phyloP scores from a whole-genome alignment of 1,284 basidiomycete species.

The Wallemia hederae region DNA sequence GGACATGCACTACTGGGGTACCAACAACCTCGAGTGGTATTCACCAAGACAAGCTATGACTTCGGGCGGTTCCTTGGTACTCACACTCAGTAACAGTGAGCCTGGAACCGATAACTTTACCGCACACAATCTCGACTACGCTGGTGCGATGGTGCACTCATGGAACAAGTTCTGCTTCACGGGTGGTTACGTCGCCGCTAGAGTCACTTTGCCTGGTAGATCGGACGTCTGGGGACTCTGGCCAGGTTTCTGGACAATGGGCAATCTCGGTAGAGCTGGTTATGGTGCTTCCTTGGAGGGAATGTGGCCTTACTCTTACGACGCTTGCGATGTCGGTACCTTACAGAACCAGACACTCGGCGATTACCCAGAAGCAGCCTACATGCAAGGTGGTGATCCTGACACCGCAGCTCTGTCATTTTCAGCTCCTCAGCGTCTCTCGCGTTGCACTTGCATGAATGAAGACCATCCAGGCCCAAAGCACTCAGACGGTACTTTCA shows the following conservation, averaged over 20 bases:
- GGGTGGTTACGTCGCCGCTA: conserved; percentile 31
- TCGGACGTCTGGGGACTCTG: conserved; percentile 34
- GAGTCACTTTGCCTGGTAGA: conserved; percentile 49
- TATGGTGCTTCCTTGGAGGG: conserved; percentile 39
- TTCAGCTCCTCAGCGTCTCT: conserved; percentile 18
- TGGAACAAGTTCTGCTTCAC: conserved; percentile 94
- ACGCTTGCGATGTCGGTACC: conserved; percentile 49
- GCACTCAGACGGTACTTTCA: conserved; percentile 9
- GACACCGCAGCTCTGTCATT: conserved; percentile 19
- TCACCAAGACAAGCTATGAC: conserved; percentile 35
- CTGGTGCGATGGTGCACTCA: conserved; percentile 35
- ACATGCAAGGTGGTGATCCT: conserved; percentile 5
- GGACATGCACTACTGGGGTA: conserved; percentile 52
- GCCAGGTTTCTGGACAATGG: conserved; percentile 66
- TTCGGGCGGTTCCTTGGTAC: conserved; percentile 39
- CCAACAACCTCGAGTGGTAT: conserved; percentile 44
- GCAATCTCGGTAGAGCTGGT: conserved; percentile 38
- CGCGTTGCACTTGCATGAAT: conserved; percentile 18
- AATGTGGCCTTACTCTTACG: conserved; percentile 46
- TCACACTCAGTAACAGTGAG: conserved; percentile 35
- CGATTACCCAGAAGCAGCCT: conserved; percentile 23
- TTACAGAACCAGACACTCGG: conserved; percentile 39
- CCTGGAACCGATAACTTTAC: conserved; percentile 12
- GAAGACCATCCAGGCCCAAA: conserved; percentile 33
- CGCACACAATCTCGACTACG: conserved; percentile 42